Evolutionary conservation across 2,329 filamentous ascomycete genomes (phyloP), one percentile per base, ranked within the genome.

Genomic region (Paecilomyces fulvus): DNA sequence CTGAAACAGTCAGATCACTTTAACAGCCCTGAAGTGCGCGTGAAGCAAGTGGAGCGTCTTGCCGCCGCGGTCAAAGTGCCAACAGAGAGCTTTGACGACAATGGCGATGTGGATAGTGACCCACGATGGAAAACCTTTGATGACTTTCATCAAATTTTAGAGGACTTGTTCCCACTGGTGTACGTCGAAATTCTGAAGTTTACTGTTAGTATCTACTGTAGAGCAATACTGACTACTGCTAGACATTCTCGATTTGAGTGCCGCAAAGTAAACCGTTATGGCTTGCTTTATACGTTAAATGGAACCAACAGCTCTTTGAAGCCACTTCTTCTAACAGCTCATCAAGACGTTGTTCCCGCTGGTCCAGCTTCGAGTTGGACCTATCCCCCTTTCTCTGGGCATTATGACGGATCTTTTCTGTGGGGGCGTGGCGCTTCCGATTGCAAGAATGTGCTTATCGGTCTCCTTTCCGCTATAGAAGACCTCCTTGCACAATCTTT

Each of bases 301-400:
- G 33, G 33, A 12, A 14, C 33, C 75, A 71, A 6, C 72, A 84
- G 33, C 58, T 67, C 2, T 14, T n/a, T 37, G 11, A 82, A 81
- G 66, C 83, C 83, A 0, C 77, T 79, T 3, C 69, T 86, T 21
- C 71, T 87, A 37, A 81, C 84, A 75, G 83, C 83, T 1, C 84
- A 86, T 66, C 82, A 85, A 65, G 84, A 87, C 65, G 82, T 84
- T 8, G 83, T 87, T 2, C 83, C 83, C 1, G 73, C 77, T 5
- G 73, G 79, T 3, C 80, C 79, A 0, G 61, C 77, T 9, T 60
- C 62, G 2, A 73, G 80, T 46, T 87, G 83, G 84, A 83, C 77
- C 0, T 70, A 86, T 66, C 80, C 82, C 0, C 84, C 84, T 0
- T 87, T 80, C 61, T 77, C 77, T n/a, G 83, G 81, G 7, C 64